Base-by-base conservation (phyloP, 441 rosid species). In the Metrosideros polymorpha region DNA sequence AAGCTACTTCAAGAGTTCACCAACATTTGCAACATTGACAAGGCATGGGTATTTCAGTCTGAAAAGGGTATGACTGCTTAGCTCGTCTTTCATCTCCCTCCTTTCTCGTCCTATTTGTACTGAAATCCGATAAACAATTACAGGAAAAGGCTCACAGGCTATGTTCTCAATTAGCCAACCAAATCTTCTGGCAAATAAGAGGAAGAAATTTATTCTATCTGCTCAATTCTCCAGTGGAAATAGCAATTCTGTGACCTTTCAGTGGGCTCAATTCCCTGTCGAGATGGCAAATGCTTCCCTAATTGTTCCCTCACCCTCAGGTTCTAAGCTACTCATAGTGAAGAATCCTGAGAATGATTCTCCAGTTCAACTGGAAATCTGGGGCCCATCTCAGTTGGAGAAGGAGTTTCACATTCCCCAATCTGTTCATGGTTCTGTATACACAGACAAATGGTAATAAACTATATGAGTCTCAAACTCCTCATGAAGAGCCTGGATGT, bases 371-470 rank as follows among this genome's bases (percentile, higher is more conserved):
- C 91, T 98, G 91, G 98, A 98, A 92, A 90, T 96, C 82, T 98
- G 99, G 99, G 90, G 90, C 87, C 92, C 94, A 22, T 94, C 92
- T 84, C 95, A 93, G 85, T 76, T 98, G 87, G 99, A 95, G 90
- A 95, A 95, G 83, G 99, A 96, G 90, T 94, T 95, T 88, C 95
- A 89, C 82, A 87, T 98, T 83, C 95, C 99, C 25, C 95, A 89
- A 84, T 92, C 98, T 84, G 91, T 92, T 92, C 99, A 98, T 92
- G 98, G 99, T 84, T 93, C 96, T 7, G 95, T 98, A 19, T 96
- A 93, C 45, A 85, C 87, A 24, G 99, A 98, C 89, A 96, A 98
- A 92, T 96, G 99, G 99, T 98, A 91, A 85, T 86, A 85, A 3
- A 1, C 75, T 84, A 57, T 75, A 49, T 51, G 76, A 54, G 66